Percentiles rank a stretch among this genome's conserved stretches.
Evolutionary conservation across 2,329 filamentous ascomycete genomes (phyloP).

Genomic region (Penicillium sp.): DNA sequence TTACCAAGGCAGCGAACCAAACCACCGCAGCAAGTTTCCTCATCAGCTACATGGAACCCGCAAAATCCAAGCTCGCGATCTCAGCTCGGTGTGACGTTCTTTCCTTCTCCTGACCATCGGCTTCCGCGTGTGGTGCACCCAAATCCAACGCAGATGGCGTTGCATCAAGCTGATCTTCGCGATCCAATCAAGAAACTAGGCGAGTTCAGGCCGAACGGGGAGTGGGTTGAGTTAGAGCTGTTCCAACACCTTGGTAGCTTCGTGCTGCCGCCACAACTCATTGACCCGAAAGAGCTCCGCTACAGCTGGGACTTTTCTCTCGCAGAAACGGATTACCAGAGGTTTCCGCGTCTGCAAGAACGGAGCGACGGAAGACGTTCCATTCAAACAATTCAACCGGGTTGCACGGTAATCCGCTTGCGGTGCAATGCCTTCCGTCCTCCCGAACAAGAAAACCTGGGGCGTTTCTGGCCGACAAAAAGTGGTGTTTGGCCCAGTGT

Average conservation of each 20-base stretch:
- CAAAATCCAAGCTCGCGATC: neutral
- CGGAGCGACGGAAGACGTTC: constrained; percentile 22
- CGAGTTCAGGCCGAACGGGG: constrained; percentile 16
- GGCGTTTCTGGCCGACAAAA: constrained; percentile 61
- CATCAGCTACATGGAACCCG: neutral
- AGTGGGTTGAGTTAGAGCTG: constrained; percentile 26
- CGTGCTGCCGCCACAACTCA: constrained; percentile 28
- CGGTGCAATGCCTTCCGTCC: constrained; percentile 58
- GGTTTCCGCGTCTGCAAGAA: constrained; percentile 29
- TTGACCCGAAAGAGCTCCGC: constrained; percentile 26
- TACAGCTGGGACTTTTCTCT: constrained; percentile 41
- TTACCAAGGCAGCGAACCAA: neutral
- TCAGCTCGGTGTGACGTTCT: neutral
- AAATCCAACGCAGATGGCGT: constrained; percentile 19
- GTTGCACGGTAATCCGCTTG: constrained; percentile 64
- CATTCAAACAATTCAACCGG: constrained; percentile 44
- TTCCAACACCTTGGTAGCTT: constrained; percentile 39
- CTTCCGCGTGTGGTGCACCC: constrained; percentile 15
- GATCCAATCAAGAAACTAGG: constrained; percentile 49
- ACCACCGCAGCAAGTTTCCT: neutral
- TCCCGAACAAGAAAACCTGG: constrained; percentile 32
- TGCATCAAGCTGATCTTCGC: constrained; percentile 60
- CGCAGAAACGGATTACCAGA: constrained; percentile 25
- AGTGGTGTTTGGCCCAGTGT: constrained; percentile 69
- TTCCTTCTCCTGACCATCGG: constrained; percentile 13